Conservation (phyloP, 176 grass and related monocot species). For the Tuctoria greenei region DNA sequence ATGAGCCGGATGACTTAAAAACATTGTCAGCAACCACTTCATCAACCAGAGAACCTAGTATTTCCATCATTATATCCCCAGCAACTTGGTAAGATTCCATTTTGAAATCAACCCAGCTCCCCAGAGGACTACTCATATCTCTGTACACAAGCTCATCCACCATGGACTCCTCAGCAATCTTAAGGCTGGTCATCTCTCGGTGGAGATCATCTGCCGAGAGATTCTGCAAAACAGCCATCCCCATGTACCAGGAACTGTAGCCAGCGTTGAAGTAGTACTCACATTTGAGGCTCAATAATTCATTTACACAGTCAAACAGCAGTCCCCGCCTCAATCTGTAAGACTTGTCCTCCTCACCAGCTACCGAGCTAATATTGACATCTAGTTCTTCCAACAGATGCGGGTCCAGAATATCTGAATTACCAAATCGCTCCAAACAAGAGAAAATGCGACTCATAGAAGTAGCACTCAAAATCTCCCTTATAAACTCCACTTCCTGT, state of each 20-base stretch:
- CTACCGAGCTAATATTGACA: conserved; percentile 30
- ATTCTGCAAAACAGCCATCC: conserved; percentile 49
- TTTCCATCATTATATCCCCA: conserved; percentile 48
- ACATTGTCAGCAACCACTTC: conserved; percentile 63
- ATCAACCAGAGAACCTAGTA: conserved; percentile 61
- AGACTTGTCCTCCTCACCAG: conserved; percentile 45
- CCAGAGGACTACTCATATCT: conserved; percentile 75
- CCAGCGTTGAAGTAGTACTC: conserved; percentile 65
- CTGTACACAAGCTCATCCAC: conserved; percentile 86
- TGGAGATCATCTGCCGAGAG: conserved; percentile 61
- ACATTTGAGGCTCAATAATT: conserved; percentile 68
- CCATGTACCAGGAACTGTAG: conserved; percentile 71
- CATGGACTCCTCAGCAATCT: conserved; percentile 73
- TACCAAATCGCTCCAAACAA: conserved; percentile 36
- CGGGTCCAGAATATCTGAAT: conserved; percentile 48
- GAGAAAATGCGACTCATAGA: conserved; percentile 30
- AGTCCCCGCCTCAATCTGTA: conserved; percentile 50
- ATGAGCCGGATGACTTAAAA: too few relatives aligned
- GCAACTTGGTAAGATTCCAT: conserved; percentile 62
- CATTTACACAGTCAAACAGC: conserved; percentile 74
- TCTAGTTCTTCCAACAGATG: conserved; percentile 56
- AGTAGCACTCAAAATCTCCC: conserved; percentile 54
- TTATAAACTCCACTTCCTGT: conserved; percentile 67
- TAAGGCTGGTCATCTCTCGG: conserved; percentile 69
- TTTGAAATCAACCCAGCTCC: conserved; percentile 88